Conservation (phyloP, 805 yeast species). For the Wickerhamomyces canadensis region DNA sequence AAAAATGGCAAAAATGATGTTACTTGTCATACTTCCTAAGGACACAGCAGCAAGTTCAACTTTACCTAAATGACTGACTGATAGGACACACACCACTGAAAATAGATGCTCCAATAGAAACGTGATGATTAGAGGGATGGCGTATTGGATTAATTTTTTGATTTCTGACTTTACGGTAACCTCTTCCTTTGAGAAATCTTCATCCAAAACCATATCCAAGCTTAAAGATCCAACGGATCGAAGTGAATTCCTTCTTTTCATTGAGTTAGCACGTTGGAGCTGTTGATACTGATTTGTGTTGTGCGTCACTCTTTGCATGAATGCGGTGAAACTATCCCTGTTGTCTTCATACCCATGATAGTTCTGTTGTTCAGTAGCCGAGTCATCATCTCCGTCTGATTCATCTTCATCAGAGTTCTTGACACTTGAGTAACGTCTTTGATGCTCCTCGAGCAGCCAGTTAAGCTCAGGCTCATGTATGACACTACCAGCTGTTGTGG, state of each 20-base stretch:
- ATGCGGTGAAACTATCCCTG: conserved; percentile 12
- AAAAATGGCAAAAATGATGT: conserved; percentile 71
- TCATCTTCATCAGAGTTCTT: conserved; percentile 17
- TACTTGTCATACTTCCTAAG: conserved; percentile 77
- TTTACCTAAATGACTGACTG: conserved; percentile 82
- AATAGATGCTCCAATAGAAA: conserved; percentile 54
- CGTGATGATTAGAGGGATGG: conserved; percentile 54
- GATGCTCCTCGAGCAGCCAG: conserved; percentile 36
- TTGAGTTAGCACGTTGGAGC: neutral
- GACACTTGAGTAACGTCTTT: conserved; percentile 30
- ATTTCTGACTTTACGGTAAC: conserved; percentile 33
- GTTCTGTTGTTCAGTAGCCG: conserved; percentile 6
- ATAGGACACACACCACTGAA: conserved; percentile 49
- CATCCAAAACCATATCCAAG: conserved; percentile 14
- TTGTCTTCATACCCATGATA: conserved; percentile 23
- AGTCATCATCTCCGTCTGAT: conserved; percentile 15
- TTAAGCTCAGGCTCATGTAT: conserved; percentile 29
- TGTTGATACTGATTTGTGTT: conserved; percentile 10
- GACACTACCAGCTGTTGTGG: conserved; percentile 30
- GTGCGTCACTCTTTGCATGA: conserved; percentile 20
- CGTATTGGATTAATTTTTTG: conserved; percentile 31
- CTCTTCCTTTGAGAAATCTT: conserved; percentile 27
- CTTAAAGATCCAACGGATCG: conserved; percentile 19
- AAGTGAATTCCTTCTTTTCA: conserved; percentile 14
- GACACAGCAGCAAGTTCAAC: conserved; percentile 79